phyloP scores from a whole-genome alignment of 441 rosid genomes.

The Pelargonium fulgidum region DNA sequence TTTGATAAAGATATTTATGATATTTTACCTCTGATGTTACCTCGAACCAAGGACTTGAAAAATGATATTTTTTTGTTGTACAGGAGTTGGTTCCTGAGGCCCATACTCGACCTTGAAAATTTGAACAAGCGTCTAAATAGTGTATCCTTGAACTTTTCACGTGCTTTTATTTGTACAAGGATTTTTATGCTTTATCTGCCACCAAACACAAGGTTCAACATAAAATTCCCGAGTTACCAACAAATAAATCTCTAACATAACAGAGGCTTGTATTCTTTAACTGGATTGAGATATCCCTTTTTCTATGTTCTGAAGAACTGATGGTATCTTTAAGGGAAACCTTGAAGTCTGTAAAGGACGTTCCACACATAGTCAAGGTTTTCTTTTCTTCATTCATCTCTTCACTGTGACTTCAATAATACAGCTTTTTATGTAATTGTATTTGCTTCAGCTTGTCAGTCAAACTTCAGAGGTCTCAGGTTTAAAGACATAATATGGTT shows the following conservation, averaged over 20 bases:
- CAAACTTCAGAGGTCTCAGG: not conserved
- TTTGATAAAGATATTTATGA: slow-evolving; percentile 20
- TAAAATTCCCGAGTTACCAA: not conserved
- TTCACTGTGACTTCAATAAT: slow-evolving; percentile 7
- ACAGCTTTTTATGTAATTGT: not conserved
- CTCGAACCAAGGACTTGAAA: slow-evolving; percentile 16
- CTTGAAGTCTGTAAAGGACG: slow-evolving; percentile 83
- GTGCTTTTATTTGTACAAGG: slow-evolving; percentile 14
- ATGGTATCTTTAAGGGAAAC: slow-evolving; percentile 74
- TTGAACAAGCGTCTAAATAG: slow-evolving; percentile 74
- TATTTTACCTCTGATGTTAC: slow-evolving; percentile 15
- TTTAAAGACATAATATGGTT: slow-evolving; percentile 2
- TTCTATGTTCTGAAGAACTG: slow-evolving; percentile 68
- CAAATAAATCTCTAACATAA: slow-evolving; percentile 11
- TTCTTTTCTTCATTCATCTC: slow-evolving; percentile 13
- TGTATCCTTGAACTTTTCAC: slow-evolving; percentile 58
- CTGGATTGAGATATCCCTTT: slow-evolving; percentile 70
- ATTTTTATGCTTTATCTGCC: not conserved
- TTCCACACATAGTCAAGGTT: slow-evolving; percentile 74
- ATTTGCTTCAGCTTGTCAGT: not conserved
- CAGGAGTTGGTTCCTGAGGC: slow-evolving; percentile 98
- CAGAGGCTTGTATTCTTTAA: slow-evolving; percentile 35
- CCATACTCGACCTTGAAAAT: slow-evolving; percentile 69
- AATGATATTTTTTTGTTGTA: slow-evolving; percentile 20
- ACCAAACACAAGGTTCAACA: not conserved